A percentile compares a stretch with the other conserved stretches of the same genome.
These are phyloP conservation scores for Botrytis pseudocinerea DNA, from an alignment of 2,329 filamentous ascomycete genomes.

Conservation along the genomic window DNA sequence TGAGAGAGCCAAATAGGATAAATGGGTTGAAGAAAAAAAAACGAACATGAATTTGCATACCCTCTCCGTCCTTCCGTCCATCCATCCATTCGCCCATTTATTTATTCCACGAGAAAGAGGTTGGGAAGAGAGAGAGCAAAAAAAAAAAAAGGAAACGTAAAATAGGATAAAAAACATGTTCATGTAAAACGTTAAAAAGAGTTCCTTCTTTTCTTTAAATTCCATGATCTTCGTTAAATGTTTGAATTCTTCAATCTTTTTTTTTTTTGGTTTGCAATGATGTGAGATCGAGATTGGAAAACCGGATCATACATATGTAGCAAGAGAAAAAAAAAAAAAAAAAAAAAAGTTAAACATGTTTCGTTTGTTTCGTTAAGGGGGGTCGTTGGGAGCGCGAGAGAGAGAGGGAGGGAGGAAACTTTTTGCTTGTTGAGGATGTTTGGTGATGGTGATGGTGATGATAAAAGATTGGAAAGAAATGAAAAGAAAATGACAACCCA, in stretches of 20 bases:
- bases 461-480: constrained; percentile 3
- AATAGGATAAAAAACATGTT: too few relatives aligned
- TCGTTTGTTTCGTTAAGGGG: constrained; percentile 25
- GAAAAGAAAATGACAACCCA: neutral
- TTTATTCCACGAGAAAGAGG: too few relatives aligned
- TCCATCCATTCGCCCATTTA: too few relatives aligned
- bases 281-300: too few relatives aligned
- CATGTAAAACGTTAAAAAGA: too few relatives aligned
- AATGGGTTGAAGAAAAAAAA: neutral
- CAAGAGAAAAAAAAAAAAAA: neutral
- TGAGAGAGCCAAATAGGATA: neutral
- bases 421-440: neutral
- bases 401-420: neutral
- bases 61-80: too few relatives aligned
- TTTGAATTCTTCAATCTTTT: too few relatives aligned
- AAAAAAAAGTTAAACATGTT: neutral
- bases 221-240: constrained; percentile 37
- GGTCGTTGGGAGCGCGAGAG: neutral
- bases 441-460: neutral
- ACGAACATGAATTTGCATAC: too few relatives aligned
- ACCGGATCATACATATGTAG: neutral
- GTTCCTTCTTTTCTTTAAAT: neutral
- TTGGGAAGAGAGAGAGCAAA: too few relatives aligned
- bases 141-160: too few relatives aligned
- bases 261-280: too few relatives aligned